phyloP scores from a whole-genome alignment of 768 basidiomycete species.

The Suillus sp. region DNA sequence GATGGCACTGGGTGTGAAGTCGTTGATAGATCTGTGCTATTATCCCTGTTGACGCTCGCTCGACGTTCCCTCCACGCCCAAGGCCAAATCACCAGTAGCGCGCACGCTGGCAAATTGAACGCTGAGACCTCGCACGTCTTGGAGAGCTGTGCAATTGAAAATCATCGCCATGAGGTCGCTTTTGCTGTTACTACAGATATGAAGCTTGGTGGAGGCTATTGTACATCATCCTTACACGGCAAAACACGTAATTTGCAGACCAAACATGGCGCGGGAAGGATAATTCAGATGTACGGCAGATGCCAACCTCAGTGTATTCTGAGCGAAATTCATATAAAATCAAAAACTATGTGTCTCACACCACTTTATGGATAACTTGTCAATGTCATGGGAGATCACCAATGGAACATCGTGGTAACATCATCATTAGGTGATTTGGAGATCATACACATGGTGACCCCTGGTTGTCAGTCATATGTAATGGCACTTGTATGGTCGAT shows the following conservation, averaged over 20 bases:
- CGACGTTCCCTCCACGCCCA: slow-evolving; percentile 65
- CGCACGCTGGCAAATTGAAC: slow-evolving; percentile 66
- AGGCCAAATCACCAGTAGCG: slow-evolving; percentile 61
- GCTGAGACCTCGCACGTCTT: slow-evolving; percentile 76
- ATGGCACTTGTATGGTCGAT: not conserved
- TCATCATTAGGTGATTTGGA: not conserved
- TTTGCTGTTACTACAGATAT: slow-evolving; percentile 72
- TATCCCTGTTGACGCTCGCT: slow-evolving; percentile 66
- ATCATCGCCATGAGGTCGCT: slow-evolving; percentile 80
- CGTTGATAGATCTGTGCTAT: slow-evolving; percentile 71
- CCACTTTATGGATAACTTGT: not conserved
- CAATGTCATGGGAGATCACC: too few relatives aligned
- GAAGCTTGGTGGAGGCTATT: slow-evolving; percentile 85
- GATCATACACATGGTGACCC: not conserved
- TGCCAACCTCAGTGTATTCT: too few relatives aligned
- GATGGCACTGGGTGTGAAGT: slow-evolving; percentile 80
- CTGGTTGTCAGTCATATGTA: not conserved
- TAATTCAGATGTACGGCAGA: too few relatives aligned
- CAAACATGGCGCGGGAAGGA: too few relatives aligned
- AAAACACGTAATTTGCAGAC: not conserved
- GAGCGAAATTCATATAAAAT: not conserved
- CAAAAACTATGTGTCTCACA: not conserved
- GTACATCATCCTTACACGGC: slow-evolving; percentile 70
- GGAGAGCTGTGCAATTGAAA: slow-evolving; percentile 84
- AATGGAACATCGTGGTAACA: not conserved